These are phyloP conservation scores for Amylocarpus encephaloides DNA, from an alignment of 2,329 filamentous ascomycete genomes.

Conservation along the genomic window DNA sequence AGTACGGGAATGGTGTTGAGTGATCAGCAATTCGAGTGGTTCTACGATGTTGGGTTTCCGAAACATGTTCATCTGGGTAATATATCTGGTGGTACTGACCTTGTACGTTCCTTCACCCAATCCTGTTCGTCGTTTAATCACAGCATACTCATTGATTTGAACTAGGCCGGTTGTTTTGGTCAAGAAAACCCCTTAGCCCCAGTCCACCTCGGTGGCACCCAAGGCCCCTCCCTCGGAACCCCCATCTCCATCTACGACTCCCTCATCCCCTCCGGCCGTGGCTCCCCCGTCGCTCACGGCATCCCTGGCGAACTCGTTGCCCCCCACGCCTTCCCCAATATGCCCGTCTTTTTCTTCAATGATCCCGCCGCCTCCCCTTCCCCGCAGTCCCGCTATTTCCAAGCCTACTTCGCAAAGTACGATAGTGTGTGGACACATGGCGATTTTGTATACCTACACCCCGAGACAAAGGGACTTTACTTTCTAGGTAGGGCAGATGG, in stretches of 20 bases:
- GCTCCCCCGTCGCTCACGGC: constrained; percentile 42
- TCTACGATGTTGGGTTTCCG: constrained; percentile 63
- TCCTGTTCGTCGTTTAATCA: background rate
- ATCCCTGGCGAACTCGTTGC: constrained; percentile 70
- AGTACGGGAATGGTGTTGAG: constrained; percentile 79
- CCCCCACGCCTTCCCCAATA: constrained; percentile 65
- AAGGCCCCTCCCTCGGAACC: constrained; percentile 46
- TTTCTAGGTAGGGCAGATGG: constrained; percentile 71
- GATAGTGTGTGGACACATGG: constrained; percentile 73
- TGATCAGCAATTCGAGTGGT: constrained; percentile 73
- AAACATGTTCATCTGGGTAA: constrained; percentile 60
- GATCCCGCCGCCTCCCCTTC: constrained; percentile 33
- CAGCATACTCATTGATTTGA: no score
- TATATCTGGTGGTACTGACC: constrained; percentile 72
- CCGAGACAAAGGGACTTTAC: constrained; percentile 55
- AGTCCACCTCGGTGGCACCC: constrained; percentile 53
- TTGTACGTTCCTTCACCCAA: constrained; percentile 41
- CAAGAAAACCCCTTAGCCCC: constrained; percentile 63
- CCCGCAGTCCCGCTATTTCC: constrained; percentile 39
- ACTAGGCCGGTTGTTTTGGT: constrained; percentile 52
- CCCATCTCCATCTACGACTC: constrained; percentile 58
- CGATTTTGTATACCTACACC: constrained; percentile 69
- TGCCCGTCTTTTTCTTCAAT: constrained; percentile 62
- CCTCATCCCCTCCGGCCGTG: constrained; percentile 41
- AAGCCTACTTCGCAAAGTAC: constrained; percentile 57